Base-by-base conservation (phyloP, 169 alveolate genomes). In the Cryptosporidium xiaoi region DNA sequence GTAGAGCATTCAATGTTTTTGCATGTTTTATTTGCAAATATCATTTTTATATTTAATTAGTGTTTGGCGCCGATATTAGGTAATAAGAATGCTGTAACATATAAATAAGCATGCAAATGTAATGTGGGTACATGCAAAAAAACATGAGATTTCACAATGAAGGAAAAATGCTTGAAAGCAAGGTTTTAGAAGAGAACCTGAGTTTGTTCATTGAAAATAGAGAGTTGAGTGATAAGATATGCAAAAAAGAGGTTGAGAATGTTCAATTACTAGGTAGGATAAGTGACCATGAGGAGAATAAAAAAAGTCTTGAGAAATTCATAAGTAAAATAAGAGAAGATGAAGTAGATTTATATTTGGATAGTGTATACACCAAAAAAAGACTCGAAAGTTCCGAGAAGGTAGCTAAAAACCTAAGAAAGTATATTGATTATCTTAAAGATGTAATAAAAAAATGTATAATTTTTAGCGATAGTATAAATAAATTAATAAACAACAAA, bases 41-140 rank as follows among this genome's bases (percentile, higher is more conserved):
- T 8, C 48, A 8, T 40, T 40, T 40, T 40, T 40, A 40, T 8
- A 8, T 3, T 40, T 40, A 40, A 40, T 40, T 8, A 40, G 13
- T 3, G 4, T 40, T 40, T 40, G 48, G 48, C 48, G 64, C 31
- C 31, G 1, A 55, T 7, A 6, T 13, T 55, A 55, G 64, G 12
- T 53, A 53, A 53, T 55, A 6, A 0, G 15, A 24, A 8, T 27
- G 18, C 18, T 29, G 36, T 27, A 27, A 62, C 44, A 36, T 29
- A 44, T 51, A 44, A 77, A 77, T 58, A 48, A 77, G 71, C 87
- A 77, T 77, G 87, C 66, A 60, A 55, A 60, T 15, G 18, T 66
- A 58, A 77, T 77, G 87, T 77, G 87, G 87, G 87, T 60, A 77
- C 87, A 77, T 77, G 87, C 87, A 77, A 77, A 77, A n/a, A 77